These are phyloP conservation scores for Pseudomassariella vexata DNA, from an alignment of 2,329 filamentous ascomycete genomes.

Conservation along the genomic window DNA sequence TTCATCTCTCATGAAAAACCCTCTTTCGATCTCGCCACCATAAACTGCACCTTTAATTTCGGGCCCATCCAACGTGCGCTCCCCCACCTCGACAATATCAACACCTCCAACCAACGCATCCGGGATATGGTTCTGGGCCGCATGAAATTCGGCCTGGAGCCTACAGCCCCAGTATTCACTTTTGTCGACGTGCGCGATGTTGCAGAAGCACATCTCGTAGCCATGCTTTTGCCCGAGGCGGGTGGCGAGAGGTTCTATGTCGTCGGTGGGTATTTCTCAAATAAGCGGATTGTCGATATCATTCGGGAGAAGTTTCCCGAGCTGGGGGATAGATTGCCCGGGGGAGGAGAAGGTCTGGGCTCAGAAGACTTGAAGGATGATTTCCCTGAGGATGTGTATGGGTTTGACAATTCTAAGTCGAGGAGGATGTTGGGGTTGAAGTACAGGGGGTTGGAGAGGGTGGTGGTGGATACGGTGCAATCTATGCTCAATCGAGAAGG, in stretches of 20 bases:
- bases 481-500: constrained; percentile 23
- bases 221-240: constrained; percentile 49
- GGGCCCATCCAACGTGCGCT: constrained; percentile 61
- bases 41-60: constrained; percentile 58
- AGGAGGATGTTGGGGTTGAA: constrained; percentile 53
- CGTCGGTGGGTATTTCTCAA: constrained; percentile 54
- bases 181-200: constrained; percentile 60
- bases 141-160: constrained; percentile 49
- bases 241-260: constrained; percentile 60
- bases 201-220: constrained; percentile 57
- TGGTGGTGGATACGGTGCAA: constrained; percentile 52
- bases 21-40: constrained; percentile 53
- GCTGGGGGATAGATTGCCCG: constrained; percentile 41
- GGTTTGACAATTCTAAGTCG: constrained; percentile 49
- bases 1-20: constrained; percentile 51
- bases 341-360: too few species aligned
- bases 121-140: constrained; percentile 58
- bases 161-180: constrained; percentile 49
- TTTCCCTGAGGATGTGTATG: constrained; percentile 42
- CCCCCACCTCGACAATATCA: constrained; percentile 56
- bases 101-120: constrained; percentile 68
- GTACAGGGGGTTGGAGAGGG: constrained; percentile 52
- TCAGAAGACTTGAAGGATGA: constrained; percentile 30
- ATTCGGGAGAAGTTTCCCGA: constrained; percentile 51
- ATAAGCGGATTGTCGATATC: constrained; percentile 51